Evolutionary conservation across 2,329 filamentous ascomycete species (phyloP), one percentile per base, ranked within the genome.

Genomic region (Grosmannia penicillata): DNA sequence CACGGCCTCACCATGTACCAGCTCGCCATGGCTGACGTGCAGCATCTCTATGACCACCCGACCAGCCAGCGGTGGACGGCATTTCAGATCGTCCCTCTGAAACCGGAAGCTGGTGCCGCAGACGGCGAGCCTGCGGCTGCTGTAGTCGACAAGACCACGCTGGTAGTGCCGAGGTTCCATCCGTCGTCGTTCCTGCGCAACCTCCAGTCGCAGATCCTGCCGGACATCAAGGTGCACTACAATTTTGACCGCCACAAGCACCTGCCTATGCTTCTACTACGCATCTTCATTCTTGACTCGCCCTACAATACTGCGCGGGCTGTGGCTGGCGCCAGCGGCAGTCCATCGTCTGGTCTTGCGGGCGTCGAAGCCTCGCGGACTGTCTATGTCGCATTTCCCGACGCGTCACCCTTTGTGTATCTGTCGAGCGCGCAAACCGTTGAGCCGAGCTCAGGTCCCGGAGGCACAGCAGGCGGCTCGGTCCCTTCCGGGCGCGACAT

Each of bases 141-240:
- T 29, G 55, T 57, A 42, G 49, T 62, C 13, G 64, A 74, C 49
- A 56, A 58, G 34, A 54, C 60, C 45, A 62, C 64, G 7, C 55
- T 75, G 24, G 51, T 55, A 4, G 60, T 78, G 35, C 83, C 84
- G 10, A 75, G 79, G 14, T 83, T 91, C 50, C 82, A 93, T 50
- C 80, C 83, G 1, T 75, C 81, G 5, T 82, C 79, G 0, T 93
- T 93, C 54, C 63, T 93, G 27, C 72, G 74, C 46, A 80, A 78
- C 47, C 70, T 94, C 3, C 80, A 87, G 47, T 65, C 66, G 29
- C 78, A 87, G 51, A 70, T 86, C 15, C 65, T 83, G 2, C 82
- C 84, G 1, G 70, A 91, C 42, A 72, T 87, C 48, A 93, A 91
- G 56, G 81, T 82, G 6, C 82, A 93, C 56, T 91, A 84, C 55